Base-by-base conservation (phyloP, 305 asterid genomes). In the Ajuga reptans region DNA sequence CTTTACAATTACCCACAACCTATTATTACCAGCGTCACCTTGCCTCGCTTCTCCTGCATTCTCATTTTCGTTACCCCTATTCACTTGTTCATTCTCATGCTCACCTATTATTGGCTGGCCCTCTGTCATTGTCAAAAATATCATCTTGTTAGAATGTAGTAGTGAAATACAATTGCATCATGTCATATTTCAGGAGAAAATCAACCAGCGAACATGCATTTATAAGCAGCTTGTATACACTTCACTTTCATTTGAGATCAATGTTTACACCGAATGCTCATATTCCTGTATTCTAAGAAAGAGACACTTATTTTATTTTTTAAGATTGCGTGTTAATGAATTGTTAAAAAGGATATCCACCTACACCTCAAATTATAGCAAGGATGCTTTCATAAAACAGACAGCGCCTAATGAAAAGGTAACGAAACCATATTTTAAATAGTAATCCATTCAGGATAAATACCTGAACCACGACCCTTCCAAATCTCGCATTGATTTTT, bases 1-100 rank as follows among this genome's bases (percentile, higher is more conserved):
- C 82, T 83, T 89, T 14, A 82, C 91, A 9, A 91, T 89, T 61
- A 77, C 80, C 94, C 94, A 84, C 91, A 86, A 85, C 51, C 87
- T 89, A 66, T 87, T 89, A 66, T 87, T 86, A 71, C 85, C 88
- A 54, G 60, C 84, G 17, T 78, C 89, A 0, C 68, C 89, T 66
- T 68, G 86, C 10, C 77, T 79, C 3, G 84, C 79, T 75, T 81
- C 91, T 49, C 21, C 82, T 4, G 68, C 86, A 50, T 57, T 78
- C 68, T 81, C 90, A 47, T 89, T 82, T 78, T 76, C 91, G 0
- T 47, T 9, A 51, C 69, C 84, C 75, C 84, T 50, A 57, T 88
- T 69, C n/a, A 34, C 81, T 55, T 49, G 85, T 34, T 57, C 81
- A 69, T 85, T 82, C 81, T 75, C 92, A 34, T 87, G 80, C 78